Conservation (phyloP, 2,329 filamentous ascomycete species). For the Nemania diffusa region DNA sequence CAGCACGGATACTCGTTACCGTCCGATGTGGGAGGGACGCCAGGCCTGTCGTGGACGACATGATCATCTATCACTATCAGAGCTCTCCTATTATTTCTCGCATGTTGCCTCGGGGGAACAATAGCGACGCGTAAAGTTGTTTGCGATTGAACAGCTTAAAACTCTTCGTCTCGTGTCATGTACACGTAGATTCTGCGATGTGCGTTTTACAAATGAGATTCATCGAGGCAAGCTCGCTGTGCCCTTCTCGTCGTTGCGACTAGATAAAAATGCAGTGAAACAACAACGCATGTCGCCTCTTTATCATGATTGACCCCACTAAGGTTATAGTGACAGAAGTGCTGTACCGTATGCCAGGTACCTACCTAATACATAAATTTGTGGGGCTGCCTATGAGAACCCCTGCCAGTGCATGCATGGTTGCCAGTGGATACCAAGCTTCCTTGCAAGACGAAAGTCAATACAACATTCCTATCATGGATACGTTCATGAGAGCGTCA, state of each 20-base stretch:
- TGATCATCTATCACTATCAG: slow-evolving; percentile 43
- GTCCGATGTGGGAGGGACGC: slow-evolving; percentile 64
- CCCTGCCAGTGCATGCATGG: slow-evolving; percentile 33
- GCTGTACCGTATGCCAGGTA: background rate
- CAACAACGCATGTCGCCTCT: background rate
- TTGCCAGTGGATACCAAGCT: slow-evolving; percentile 47
- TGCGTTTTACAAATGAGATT: slow-evolving; percentile 3
- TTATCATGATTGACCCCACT: background rate
- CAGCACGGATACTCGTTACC: slow-evolving; percentile 66
- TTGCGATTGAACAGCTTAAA: too few species aligned
- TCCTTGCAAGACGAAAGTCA: slow-evolving; percentile 40
- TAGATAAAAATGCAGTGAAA: slow-evolving; percentile 18
- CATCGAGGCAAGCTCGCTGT: background rate
- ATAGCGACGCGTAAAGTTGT: background rate
- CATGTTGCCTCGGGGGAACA: slow-evolving; percentile 19
- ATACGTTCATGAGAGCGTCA: background rate
- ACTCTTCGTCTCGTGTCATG: too few species aligned
- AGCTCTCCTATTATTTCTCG: slow-evolving; percentile 15
- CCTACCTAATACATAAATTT: background rate
- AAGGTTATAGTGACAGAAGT: background rate
- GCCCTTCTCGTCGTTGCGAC: background rate
- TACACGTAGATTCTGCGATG: too few species aligned
- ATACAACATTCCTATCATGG: slow-evolving; percentile 40
- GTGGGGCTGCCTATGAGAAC: background rate
- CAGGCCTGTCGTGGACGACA: slow-evolving; percentile 58